Conservation (phyloP, 768 basidiomycete species). For the Naganishia antarctica region DNA sequence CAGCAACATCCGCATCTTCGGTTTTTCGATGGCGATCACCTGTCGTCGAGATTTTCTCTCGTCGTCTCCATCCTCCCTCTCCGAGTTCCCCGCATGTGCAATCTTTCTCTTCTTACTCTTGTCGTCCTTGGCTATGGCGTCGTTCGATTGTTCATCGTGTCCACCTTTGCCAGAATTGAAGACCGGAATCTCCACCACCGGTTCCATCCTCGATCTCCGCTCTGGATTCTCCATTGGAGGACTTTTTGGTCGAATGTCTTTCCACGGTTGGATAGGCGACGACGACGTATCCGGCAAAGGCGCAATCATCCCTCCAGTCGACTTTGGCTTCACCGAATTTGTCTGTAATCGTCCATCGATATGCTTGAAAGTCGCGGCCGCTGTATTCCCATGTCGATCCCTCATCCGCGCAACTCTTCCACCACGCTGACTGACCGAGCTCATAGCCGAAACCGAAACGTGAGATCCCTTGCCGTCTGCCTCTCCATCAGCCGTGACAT, state of each 20-base stretch:
- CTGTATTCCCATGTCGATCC: conserved; percentile 15
- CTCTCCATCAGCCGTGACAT: neutral
- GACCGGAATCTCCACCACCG: neutral
- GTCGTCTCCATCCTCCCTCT: no score
- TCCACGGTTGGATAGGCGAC: conserved; percentile 10
- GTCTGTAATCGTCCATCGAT: neutral
- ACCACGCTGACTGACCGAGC: conserved; percentile 15
- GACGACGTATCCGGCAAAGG: conserved; percentile 1
- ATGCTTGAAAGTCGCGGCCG: neutral
- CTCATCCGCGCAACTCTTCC: conserved; percentile 13
- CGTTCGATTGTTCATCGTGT: neutral
- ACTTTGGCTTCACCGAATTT: neutral
- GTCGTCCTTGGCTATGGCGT: neutral
- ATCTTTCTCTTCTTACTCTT: neutral
- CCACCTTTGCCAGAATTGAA: neutral
- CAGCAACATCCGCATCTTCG: no score
- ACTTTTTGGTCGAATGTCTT: neutral
- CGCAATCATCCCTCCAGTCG: neutral
- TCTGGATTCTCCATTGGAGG: neutral
- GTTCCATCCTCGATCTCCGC: neutral
- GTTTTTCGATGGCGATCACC: no score
- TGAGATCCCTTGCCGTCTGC: neutral
- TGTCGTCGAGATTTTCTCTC: no score
- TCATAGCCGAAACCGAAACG: conserved; percentile 6
- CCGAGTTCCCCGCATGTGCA: no score